Evolutionary conservation across 2,329 filamentous ascomycete genomes (phyloP), one percentile per base, ranked within the genome.

Genomic region (Neofusicoccum laricinum): DNA sequence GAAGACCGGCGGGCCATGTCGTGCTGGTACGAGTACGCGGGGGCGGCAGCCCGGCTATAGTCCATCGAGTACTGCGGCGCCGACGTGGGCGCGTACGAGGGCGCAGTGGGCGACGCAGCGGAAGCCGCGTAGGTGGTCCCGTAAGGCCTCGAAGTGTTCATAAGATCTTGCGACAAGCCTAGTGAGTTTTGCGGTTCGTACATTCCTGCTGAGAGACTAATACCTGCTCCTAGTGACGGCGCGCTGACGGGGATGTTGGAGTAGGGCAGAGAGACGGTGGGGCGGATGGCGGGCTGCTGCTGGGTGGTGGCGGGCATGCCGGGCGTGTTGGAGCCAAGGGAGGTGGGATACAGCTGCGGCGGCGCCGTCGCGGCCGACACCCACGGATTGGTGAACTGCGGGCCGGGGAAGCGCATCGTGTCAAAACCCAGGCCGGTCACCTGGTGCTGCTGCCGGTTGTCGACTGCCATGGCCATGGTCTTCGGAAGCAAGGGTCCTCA

Each of bases 331-430:
- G 87, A 82, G 68, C 83, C 83, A 75, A 91, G 79, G 73, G 89
- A 80, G 76, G 88, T 81, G 73, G 83, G 89, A 85, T 84, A 93
- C 79, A 83, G 82, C 78, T 80, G 87, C 82, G 80, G 84, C 75
- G 79, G 84, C 68, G 82, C 80, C 67, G 75, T 80, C 66, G 87
- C 82, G 51, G 84, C 84, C 64, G 91, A 85, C 53, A 82, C 83
- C 93, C 93, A 97, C 46, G 93, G 93, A 78, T 97, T 95, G 73
- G 90, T 93, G 82, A 97, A 97, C 69, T 95, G 90, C 68, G 90
- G 87, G 69, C 79, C 77, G 66, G 55, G 55, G 79, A 91, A 92
- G 71, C 90, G 88, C 84, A 93, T 88, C 77, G 87, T 84, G 77
- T 94, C 91, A 83, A 94, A 95, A 78, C 87, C 88, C 82, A 96